Evolutionary conservation across 768 basidiomycete genomes (phyloP).

Genomic region (Dictyophora rubrovolvata): DNA sequence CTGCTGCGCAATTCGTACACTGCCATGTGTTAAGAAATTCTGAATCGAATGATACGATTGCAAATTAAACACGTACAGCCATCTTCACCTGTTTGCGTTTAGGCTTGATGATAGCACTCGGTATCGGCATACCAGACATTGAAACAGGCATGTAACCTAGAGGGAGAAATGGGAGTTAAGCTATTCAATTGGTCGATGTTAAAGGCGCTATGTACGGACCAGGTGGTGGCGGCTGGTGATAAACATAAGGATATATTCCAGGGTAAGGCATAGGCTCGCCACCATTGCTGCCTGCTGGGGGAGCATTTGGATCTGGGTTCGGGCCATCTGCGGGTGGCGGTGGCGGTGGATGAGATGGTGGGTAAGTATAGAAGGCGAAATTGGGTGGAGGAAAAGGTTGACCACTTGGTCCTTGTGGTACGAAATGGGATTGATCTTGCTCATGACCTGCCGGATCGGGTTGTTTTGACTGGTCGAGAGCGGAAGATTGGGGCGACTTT

Average conservation of each 20-base stretch:
- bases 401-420: slow-evolving; percentile 8
- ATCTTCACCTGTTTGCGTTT: slow-evolving; percentile 53
- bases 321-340: slow-evolving; percentile 11
- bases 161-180: neutral
- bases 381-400: slow-evolving; percentile 9
- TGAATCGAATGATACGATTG: neutral
- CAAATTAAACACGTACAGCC: slow-evolving; percentile 31
- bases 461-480: neutral
- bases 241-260: slow-evolving; percentile 22
- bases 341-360: slow-evolving; percentile 19
- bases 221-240: slow-evolving; percentile 29
- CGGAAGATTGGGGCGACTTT: neutral
- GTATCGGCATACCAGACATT: slow-evolving; percentile 17
- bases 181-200: neutral
- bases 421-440: neutral
- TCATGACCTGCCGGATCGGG: neutral
- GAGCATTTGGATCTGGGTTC: slow-evolving; percentile 21
- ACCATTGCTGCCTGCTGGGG: slow-evolving; percentile 11
- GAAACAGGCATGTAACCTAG: slow-evolving; percentile 13
- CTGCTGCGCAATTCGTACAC: slow-evolving; percentile 49
- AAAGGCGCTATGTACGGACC: neutral
- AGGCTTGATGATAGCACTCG: slow-evolving; percentile 20
- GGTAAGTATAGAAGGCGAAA: slow-evolving; percentile 13
- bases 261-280: slow-evolving; percentile 22
- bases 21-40: slow-evolving; percentile 11